A percentile compares a stretch with the other conserved stretches of the same genome.
Conservation (phyloP, 2,329 filamentous ascomycete species). For the Talaromyces sp. region DNA sequence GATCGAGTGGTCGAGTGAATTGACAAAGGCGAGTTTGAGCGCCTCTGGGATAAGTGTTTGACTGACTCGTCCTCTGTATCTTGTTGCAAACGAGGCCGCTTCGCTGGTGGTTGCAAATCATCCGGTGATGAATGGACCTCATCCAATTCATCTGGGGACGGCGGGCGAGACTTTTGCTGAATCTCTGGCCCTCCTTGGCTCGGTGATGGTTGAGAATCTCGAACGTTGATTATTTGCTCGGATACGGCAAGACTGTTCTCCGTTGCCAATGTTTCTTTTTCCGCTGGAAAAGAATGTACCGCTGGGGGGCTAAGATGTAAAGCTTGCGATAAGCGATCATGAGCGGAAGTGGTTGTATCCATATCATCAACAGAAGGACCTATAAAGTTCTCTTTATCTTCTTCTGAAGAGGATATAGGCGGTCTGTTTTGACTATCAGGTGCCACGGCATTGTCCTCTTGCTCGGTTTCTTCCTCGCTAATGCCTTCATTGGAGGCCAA, state of each 20-base stretch:
- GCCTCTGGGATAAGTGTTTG: neutral
- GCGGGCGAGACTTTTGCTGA: constrained; percentile 6
- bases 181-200: constrained; percentile 3
- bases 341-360: constrained; percentile 27
- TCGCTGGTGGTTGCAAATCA: constrained; percentile 3
- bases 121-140: constrained; percentile 8
- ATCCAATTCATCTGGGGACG: constrained; percentile 5
- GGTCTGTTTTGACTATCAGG: constrained; percentile 25
- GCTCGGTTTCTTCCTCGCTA: constrained; percentile 44
- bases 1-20: constrained; percentile 18
- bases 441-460: constrained; percentile 35
- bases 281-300: constrained; percentile 3
- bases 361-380: constrained; percentile 22
- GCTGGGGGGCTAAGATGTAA: constrained; percentile 23
- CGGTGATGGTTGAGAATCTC: constrained; percentile 33
- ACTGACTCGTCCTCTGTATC: neutral
- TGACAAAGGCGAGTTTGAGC: constrained; percentile 14
- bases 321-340: constrained; percentile 34
- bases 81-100: constrained; percentile 4
- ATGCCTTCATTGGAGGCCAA: constrained; percentile 17
- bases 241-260: constrained; percentile 13
- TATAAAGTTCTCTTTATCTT: constrained; percentile 45
- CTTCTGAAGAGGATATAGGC: constrained; percentile 29
- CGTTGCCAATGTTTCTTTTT: neutral
- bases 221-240: constrained; percentile 30